Evolutionary conservation across 495 filamentous ascomycete species (phyloP).

Genomic region (Hypoxylon trugodes): DNA sequence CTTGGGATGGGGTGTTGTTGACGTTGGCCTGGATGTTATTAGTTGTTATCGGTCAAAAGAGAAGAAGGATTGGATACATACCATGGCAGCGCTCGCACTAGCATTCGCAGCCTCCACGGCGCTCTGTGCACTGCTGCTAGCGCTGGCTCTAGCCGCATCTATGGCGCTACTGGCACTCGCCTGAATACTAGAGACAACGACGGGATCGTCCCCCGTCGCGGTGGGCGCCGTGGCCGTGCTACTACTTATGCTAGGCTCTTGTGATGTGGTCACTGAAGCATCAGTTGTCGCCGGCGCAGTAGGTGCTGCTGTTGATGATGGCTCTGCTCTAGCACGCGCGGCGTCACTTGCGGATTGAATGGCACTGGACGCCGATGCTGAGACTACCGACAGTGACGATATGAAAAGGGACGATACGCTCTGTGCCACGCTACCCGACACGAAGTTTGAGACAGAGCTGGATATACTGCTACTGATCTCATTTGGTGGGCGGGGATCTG

Average conservation of each 20-base stretch:
- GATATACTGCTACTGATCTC: conserved; percentile 3
- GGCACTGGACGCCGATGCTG: conserved; percentile 11
- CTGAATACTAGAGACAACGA: conserved; percentile 3
- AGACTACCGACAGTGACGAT: conserved; percentile 8
- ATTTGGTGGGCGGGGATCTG: not conserved
- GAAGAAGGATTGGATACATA: conserved; percentile 1
- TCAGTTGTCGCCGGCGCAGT: not conserved
- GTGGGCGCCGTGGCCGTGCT: not conserved
- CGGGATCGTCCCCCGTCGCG: not conserved
- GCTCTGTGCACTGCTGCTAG: conserved; percentile 25
- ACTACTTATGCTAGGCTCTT: not conserved
- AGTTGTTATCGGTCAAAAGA: not conserved
- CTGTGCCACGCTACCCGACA: conserved; percentile 25
- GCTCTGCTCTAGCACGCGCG: not conserved
- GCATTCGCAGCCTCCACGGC: conserved; percentile 17
- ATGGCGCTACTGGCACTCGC: conserved; percentile 23
- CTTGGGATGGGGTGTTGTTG: not conserved
- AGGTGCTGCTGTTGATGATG: not conserved
- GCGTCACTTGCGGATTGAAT: conserved; percentile 16
- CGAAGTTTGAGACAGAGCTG: conserved; percentile 13
- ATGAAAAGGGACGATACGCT: conserved; percentile 3
- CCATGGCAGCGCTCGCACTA: conserved; percentile 22
- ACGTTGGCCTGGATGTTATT: conserved; percentile 12
- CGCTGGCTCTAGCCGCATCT: conserved; percentile 19
- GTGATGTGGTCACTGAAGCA: not conserved